Evolutionary conservation across 1,139 yeast genomes (phyloP).

Genomic region (Schwanniomyces etchellsii): DNA sequence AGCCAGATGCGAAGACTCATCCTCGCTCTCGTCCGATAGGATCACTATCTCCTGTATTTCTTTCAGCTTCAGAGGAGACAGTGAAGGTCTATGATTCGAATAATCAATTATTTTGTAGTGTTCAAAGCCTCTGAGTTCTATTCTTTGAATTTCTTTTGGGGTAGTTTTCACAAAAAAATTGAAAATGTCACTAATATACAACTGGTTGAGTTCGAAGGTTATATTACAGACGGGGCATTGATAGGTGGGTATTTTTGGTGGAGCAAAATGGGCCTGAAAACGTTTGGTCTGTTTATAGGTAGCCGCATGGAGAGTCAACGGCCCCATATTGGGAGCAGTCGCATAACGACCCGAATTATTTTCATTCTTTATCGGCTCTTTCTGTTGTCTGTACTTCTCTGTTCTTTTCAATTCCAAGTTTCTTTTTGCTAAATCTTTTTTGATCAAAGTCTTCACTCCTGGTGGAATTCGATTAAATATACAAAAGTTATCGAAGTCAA

Average conservation of each 20-base stretch:
- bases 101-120: conserved; percentile 33
- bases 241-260: conserved; percentile 19
- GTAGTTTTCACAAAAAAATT: conserved; percentile 40
- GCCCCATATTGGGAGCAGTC: conserved; percentile 2
- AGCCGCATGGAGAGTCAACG: background rate
- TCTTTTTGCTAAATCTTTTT: conserved; percentile 22
- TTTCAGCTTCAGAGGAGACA: conserved; percentile 5
- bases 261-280: background rate
- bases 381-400: conserved; percentile 7
- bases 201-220: conserved; percentile 28
- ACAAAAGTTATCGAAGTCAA: conserved; percentile 42
- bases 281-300: background rate
- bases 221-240: conserved; percentile 40
- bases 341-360: background rate
- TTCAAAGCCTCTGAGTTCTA: conserved; percentile 32
- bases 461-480: conserved; percentile 29
- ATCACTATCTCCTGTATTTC: conserved; percentile 20
- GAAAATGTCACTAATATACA: conserved; percentile 35
- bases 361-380: background rate
- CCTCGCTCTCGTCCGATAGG: conserved; percentile 24
- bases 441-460: conserved; percentile 22
- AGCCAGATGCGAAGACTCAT: no score
- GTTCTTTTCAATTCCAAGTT: conserved; percentile 20
- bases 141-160: conserved; percentile 27
- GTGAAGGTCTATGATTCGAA: conserved; percentile 4